Conservation (phyloP, 2,329 filamentous ascomycete species). For the Coniella vitis region DNA sequence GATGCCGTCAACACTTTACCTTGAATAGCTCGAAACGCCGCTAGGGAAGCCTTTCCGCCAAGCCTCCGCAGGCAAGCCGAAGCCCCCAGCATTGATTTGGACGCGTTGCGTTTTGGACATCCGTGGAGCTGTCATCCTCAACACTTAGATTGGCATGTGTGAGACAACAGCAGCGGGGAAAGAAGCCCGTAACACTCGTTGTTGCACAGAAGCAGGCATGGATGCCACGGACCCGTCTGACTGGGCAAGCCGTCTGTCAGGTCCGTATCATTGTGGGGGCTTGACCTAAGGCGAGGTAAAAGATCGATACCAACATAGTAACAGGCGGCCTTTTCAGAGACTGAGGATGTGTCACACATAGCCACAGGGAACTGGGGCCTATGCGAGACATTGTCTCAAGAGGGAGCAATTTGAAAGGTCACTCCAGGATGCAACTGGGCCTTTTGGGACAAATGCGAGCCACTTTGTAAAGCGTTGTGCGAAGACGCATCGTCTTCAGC, state of each 20-base stretch:
- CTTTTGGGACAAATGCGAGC: slow-evolving; percentile 6
- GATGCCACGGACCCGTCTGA: background rate
- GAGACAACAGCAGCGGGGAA: slow-evolving; percentile 6
- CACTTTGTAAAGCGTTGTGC: slow-evolving; percentile 10
- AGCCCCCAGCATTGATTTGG: slow-evolving; percentile 13
- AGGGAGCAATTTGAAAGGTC: background rate
- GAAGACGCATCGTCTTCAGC: slow-evolving; percentile 13
- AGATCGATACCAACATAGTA: background rate
- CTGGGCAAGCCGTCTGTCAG: background rate
- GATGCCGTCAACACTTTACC: background rate
- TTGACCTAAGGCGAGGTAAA: slow-evolving; percentile 1
- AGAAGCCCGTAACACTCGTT: slow-evolving; percentile 5
- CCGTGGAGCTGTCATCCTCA: slow-evolving; percentile 7
- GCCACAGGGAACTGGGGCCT: background rate
- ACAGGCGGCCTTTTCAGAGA: background rate
- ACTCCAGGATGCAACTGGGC: slow-evolving; percentile 6
- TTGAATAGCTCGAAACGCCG: background rate
- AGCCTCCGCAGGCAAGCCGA: slow-evolving; percentile 11
- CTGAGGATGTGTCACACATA: background rate
- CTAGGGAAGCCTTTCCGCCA: background rate
- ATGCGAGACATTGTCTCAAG: too few relatives aligned
- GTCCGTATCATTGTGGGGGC: background rate
- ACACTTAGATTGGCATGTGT: slow-evolving; percentile 5
- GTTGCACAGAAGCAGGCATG: slow-evolving; percentile 8
- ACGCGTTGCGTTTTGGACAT: slow-evolving; percentile 6